These are phyloP conservation scores for Apiotrichum montevideense DNA, from an alignment of 1,284 basidiomycete species.

Conservation along the genomic window DNA sequence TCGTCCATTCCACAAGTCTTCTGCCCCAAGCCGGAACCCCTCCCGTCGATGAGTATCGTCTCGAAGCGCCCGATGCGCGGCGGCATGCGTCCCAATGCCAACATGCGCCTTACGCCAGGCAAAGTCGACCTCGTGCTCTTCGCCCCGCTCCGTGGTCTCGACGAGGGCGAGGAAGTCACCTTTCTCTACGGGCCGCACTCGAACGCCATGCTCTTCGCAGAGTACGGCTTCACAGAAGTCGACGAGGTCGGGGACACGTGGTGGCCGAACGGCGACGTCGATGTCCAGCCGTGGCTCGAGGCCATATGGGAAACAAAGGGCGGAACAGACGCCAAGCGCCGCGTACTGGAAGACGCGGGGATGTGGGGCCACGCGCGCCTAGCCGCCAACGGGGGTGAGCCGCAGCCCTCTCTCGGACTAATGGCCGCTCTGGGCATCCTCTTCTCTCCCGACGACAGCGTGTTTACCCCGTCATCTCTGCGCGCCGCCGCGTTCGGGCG, in stretches of 20 bases:
- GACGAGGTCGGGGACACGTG: constrained; percentile 31
- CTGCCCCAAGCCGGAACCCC: constrained; percentile 22
- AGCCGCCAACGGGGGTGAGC: constrained; percentile 14
- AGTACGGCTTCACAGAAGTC: constrained; percentile 70
- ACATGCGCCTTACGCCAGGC: constrained; percentile 46
- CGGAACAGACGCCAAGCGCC: constrained; percentile 10
- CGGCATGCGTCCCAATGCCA: constrained; percentile 37
- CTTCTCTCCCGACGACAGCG: constrained; percentile 4
- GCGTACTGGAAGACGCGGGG: constrained; percentile 11
- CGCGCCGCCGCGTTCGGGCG: constrained; percentile 11
- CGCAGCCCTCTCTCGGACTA: constrained; percentile 11
- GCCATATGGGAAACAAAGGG: constrained; percentile 36
- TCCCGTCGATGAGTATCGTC: constrained; percentile 14
- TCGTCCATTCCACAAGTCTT: constrained; percentile 34
- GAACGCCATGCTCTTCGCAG: constrained; percentile 66
- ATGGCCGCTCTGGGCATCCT: constrained; percentile 15
- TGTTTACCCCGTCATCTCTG: constrained; percentile 3
- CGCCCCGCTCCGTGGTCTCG: constrained; percentile 51
- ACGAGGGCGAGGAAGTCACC: constrained; percentile 58
- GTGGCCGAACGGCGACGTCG: constrained; percentile 51
- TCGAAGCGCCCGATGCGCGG: constrained; percentile 5
- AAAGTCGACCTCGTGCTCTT: constrained; percentile 53
- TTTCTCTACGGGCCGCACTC: constrained; percentile 70
- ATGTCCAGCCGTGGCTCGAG: constrained; percentile 58
- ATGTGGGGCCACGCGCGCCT: constrained; percentile 19